Conservation (phyloP, 2,329 filamentous ascomycete genomes). For the Hymenoscyphus occultus region DNA sequence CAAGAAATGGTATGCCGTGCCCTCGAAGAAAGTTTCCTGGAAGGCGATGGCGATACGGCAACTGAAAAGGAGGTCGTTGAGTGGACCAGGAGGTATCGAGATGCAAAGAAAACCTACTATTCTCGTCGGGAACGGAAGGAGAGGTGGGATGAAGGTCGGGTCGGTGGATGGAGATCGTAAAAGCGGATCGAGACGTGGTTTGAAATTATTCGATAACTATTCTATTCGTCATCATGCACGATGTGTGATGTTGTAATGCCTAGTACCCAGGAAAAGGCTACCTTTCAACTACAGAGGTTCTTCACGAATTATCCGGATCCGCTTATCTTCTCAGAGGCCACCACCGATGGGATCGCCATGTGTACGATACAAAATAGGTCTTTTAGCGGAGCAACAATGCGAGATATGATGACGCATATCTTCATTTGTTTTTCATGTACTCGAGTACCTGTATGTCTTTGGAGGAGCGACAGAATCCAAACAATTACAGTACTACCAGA, state of each 20-base stretch:
- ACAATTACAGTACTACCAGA: not conserved
- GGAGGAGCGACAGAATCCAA: not conserved
- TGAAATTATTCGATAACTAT: not conserved
- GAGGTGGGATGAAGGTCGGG: constrained; percentile 92
- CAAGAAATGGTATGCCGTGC: constrained; percentile 78
- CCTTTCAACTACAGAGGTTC: not conserved
- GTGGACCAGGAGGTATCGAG: constrained; percentile 78
- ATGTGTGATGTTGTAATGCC: constrained; percentile 8
- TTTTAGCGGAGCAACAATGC: not conserved
- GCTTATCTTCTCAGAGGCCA: constrained; percentile 2
- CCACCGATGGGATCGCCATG: not conserved
- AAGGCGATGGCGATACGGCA: constrained; percentile 48
- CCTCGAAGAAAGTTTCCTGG: constrained; percentile 87
- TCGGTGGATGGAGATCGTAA: constrained; percentile 83
- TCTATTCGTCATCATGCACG: constrained; percentile 8
- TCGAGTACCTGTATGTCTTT: not conserved
- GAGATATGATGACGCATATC: not conserved
- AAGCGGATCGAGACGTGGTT: not conserved
- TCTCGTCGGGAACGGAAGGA: constrained; percentile 82
- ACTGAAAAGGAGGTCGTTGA: constrained; percentile 81
- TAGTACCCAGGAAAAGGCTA: constrained; percentile 1
- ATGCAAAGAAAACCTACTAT: constrained; percentile 75
- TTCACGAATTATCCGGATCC: constrained; percentile 4
- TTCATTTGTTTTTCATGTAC: not conserved
- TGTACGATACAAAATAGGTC: not conserved